Evolutionary conservation across 2,329 filamentous ascomycete species (phyloP), one percentile per base, ranked within the genome.

Genomic region (Xylaria sp.): DNA sequence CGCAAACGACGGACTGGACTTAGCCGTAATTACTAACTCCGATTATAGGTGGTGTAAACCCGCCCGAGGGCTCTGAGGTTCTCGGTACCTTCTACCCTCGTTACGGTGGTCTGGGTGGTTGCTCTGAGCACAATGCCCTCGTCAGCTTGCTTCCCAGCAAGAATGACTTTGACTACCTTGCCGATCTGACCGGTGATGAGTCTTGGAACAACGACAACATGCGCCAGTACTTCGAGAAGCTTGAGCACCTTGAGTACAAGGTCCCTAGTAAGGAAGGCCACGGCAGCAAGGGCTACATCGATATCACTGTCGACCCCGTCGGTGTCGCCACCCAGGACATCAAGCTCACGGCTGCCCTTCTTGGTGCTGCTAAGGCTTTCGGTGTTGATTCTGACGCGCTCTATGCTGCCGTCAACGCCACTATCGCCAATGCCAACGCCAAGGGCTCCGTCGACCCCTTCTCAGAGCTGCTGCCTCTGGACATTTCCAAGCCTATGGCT

Each of bases 61-160:
- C 87, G 1, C 88, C 88, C 0, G 78, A 78, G 5, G 86, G 84
- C 21, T 85, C 87, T 1, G 81, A 74, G 3, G 78, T 83, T 70
- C 82, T 85, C 68, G 88, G 88, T 6, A 85, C 84, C 8, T 80
- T 87, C n/a, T 90, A 90, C 72, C 88, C 88, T 18, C 84, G 88
- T 9, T 82, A 86, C 3, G 86, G 84, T 13, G 85, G 72, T 51
- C 82, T 87, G 42, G 78, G 76, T 25, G 80, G 79, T 47, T 77
- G 74, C 66, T 74, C 76, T 1, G 69, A 75, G 64, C 75, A 78
- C 67, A 72, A 76, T 40, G 73, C 76, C 57, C 65, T 75, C 1
- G 66, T 77, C 12, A 66, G 71, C 60, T 80, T 84, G 60, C 81
- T 84, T 42, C 82, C 84, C 69, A 79, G 78, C 62, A 78, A 80